Evolutionary conservation across 768 basidiomycete species (phyloP).

Genomic region (Macrolepiota dolichaula): DNA sequence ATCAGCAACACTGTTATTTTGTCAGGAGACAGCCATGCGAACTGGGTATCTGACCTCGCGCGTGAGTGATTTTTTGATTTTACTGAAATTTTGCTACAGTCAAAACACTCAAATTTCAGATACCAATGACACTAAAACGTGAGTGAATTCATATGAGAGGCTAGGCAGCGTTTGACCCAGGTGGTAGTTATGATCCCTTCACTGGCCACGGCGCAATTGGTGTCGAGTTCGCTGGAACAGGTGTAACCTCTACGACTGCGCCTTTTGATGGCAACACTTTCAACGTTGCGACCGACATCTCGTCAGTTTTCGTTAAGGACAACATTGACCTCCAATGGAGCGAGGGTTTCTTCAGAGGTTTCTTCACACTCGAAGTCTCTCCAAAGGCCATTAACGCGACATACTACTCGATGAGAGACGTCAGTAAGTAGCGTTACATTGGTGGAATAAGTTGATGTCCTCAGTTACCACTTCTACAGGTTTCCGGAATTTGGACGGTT

Average conservation of each 20-base stretch:
- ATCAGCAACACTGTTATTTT: conserved; percentile 55
- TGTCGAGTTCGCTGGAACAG: conserved; percentile 59
- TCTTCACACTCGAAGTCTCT: conserved; percentile 52
- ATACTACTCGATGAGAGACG: conserved; percentile 51
- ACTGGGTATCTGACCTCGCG: conserved; percentile 58
- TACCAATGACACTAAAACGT: conserved; percentile 46
- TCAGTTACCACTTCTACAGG: conserved; percentile 18
- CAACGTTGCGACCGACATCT: conserved; percentile 36
- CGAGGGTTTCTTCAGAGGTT: conserved; percentile 56
- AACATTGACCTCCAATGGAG: conserved; percentile 59
- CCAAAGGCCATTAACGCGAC: conserved; percentile 44
- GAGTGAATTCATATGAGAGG: conserved; percentile 13
- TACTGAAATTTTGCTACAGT: too few relatives aligned
- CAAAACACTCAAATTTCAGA: conserved; percentile 23
- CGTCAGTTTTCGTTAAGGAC: conserved; percentile 29
- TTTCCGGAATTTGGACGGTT: conserved; percentile 40
- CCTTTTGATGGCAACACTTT: conserved; percentile 39
- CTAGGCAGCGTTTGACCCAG: neutral
- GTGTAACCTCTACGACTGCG: conserved; percentile 45
- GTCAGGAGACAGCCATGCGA: conserved; percentile 60
- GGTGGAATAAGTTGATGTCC: neutral
- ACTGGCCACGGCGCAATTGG: conserved; percentile 50
- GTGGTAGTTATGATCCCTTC: conserved; percentile 40
- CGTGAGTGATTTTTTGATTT: conserved; percentile 18
- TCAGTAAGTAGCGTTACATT: conserved; percentile 31